phyloP scores from a whole-genome alignment of 2,329 filamentous ascomycete species.

The Xylariomycetidae sp. region DNA sequence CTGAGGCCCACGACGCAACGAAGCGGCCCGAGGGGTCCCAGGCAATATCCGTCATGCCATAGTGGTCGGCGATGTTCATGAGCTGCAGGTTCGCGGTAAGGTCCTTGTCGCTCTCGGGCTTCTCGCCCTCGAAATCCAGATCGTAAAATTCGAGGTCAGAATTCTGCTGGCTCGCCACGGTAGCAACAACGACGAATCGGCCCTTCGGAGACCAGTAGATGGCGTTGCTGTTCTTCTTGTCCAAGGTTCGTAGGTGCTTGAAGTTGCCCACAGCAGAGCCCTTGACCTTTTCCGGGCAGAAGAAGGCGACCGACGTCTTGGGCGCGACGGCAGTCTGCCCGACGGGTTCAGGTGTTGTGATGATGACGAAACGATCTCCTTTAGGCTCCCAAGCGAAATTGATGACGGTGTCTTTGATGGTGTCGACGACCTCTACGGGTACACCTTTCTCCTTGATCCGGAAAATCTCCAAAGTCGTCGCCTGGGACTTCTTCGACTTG shows the following conservation, averaged over 20 bases:
- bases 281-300: constrained; percentile 94
- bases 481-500: constrained; percentile 97
- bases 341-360: constrained; percentile 83
- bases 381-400: constrained; percentile 99
- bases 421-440: constrained; percentile 95
- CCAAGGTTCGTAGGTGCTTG: constrained; percentile 88
- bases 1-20: constrained; percentile 86
- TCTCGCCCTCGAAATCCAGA: constrained; percentile 96
- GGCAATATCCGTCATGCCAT: constrained; percentile 94
- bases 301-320: constrained; percentile 94
- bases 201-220: constrained; percentile 99
- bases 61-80: constrained; percentile 92
- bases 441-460: constrained; percentile 96
- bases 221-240: constrained; percentile 99
- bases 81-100: constrained; percentile 90
- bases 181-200: constrained; percentile 90
- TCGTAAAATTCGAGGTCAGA: constrained; percentile 98
- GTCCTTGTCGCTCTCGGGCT: constrained; percentile 88
- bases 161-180: constrained; percentile 86
- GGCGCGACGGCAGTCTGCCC: constrained; percentile 77
- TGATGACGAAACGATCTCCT: constrained; percentile 94
- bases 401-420: constrained; percentile 96
- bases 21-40: constrained; percentile 97
- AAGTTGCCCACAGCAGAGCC: constrained; percentile 80
- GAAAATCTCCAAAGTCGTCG: constrained; percentile 98